Evolutionary conservation across 2,329 filamentous ascomycete species (phyloP), one percentile per base, ranked within the genome.

Genomic region (Daldinia sp.): DNA sequence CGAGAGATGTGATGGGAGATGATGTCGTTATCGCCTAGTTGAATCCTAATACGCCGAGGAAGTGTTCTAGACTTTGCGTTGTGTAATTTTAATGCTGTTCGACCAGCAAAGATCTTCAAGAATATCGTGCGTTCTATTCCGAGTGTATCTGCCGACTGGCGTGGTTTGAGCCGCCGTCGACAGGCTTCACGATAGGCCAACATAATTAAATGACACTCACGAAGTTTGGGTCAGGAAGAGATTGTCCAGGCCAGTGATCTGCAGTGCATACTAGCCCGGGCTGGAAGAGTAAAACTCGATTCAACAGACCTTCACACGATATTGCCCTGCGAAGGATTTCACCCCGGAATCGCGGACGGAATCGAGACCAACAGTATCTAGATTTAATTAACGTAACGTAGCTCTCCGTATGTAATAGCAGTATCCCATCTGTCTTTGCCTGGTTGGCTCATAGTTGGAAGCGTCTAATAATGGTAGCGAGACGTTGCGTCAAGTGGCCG

Each of bases 351-450:
- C 47, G 55, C 41, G 41, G 39, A 47, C 41, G 41, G 39, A 47
- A 49, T 47, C 21, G 58, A 54, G 34, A 49, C 41, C 37, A 53
- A 39, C 50, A 55, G 25, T 61, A 61, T 62, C 54, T 57, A 58
- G 58, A 60, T 60, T 54, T 45, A 52, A 64, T 64, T 51, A 52
- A 57, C 61, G 64, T 62, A 62, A 67, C 51, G 61, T 66, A 63
- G 64, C 61, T 45, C 54, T 47, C 35, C 37, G 41, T 23, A 23
- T 32, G 41, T 23, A 23, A 35, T 23, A 32, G 29, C 23, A 37
- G 43, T 43, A 13, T 45, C 30, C 25, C 43, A 39, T 61, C 49
- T 27, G 29, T 49, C 50, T 57, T 34, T 51, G 54, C 34, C 51
- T 37, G 56, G 53, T 54, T 53, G 58, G 45, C 29, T 23, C 32